Percentiles rank a stretch among this genome's conserved stretches.
Conservation (phyloP, 106 monocot species). For the Acanthochlamys bracteata region DNA sequence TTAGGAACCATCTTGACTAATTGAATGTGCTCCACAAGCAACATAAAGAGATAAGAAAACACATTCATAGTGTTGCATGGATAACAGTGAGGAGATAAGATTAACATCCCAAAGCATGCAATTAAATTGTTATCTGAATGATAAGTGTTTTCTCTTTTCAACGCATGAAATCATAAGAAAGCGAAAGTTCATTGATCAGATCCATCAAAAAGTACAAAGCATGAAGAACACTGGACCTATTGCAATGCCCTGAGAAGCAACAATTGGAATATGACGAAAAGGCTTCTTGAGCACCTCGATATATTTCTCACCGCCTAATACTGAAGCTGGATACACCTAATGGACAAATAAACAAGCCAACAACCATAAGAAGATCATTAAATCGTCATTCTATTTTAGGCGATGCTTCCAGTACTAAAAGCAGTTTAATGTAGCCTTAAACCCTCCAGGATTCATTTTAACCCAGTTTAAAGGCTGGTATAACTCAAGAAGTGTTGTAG, state of each 20-base stretch:
- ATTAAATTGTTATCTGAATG: background rate
- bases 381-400: background rate
- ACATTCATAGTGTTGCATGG: too few relatives aligned
- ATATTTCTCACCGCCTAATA: constrained; percentile 65
- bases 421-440: background rate
- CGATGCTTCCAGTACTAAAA: background rate
- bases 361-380: background rate
- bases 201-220: background rate
- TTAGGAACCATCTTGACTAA: too few relatives aligned
- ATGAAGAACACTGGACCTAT: constrained; percentile 32
- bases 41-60: too few relatives aligned
- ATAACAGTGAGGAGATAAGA: too few relatives aligned
- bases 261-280: constrained; percentile 70
- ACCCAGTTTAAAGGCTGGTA: too few relatives aligned
- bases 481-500: too few relatives aligned
- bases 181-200: background rate
- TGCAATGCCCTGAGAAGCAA: constrained; percentile 85
- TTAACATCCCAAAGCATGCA: too few relatives aligned
- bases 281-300: constrained; percentile 76
- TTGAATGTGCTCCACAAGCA: too few relatives aligned
- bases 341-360: constrained; percentile 2
- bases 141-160: background rate
- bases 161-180: background rate
- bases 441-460: background rate
- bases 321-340: constrained; percentile 80